Base-by-base conservation (phyloP, 2,329 filamentous ascomycete species). In the Paraphaeosphaeria sporulosa region DNA sequence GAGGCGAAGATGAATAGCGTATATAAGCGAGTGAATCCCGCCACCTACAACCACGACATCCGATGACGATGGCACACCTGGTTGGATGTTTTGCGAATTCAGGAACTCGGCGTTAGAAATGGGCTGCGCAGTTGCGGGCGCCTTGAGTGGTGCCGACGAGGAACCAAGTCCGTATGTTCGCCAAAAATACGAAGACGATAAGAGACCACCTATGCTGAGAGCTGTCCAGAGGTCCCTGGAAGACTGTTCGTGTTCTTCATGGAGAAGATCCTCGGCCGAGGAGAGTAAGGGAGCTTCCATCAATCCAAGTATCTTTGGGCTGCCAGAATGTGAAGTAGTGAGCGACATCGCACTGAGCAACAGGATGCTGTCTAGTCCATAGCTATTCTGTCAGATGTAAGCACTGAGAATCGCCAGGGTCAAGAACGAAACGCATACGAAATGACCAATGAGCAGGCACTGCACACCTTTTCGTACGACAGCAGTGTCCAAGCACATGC, bases 41-140 rank as follows among this genome's bases (percentile, higher is more conserved):
- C 42, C 42, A 44, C 42, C 42, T 44, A 44, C 42, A 44, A 44
- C 42, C 42, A 44, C 42, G 23, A 44, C 42, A 23, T 44, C 42
- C 3, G 42, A 44, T 23, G 42, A 44, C 21, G 42, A 25, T 44
- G 42, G 42, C 10, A 44, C 42, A 44, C 19, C 42, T 9, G 42
- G 42, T 44, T 44, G 42, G 42, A 44, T 10, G 19, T 44, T 44
- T 23, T 44, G 19, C 19, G 42, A 23, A 23, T 44, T 44, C 10
- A 44, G 42, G n/a, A 44, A 44, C 10, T 44, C 42, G 42, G 42
- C 42, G 23, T 44, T 19, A 44, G n/a, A 44, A n/a, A 44, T n/a
- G 42, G 42, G 42, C 42, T 23, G 42, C 19, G 19, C 42, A 44
- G 42, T 44, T 7, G 42, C 19, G n/a, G 42, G 42, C 42, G n/a